phyloP scores from a whole-genome alignment of 164 flowering plant species.

The Vitis labrusca region DNA sequence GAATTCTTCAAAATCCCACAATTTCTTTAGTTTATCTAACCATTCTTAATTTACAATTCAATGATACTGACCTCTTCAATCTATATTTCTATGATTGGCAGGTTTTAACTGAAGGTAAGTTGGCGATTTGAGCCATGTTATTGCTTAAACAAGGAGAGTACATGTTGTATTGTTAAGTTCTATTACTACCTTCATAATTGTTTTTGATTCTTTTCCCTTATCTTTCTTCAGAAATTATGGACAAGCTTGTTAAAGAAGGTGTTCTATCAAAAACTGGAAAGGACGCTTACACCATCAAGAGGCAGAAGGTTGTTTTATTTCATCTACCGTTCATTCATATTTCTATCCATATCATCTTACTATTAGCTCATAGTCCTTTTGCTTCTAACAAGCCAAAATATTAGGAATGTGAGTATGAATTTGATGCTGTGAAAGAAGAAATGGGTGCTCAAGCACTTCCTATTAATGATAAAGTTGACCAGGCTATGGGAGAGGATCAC shows the following conservation, averaged over 20 bases:
- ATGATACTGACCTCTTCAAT: background rate
- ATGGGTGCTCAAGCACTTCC: constrained; percentile 29
- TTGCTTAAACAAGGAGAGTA: constrained; percentile 4
- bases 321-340: background rate
- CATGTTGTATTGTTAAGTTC: background rate
- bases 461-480: constrained; percentile 25
- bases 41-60: background rate
- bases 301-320: constrained; percentile 49
- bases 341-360: background rate
- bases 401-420: constrained; percentile 49
- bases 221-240: constrained; percentile 62
- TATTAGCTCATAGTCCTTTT: constrained; percentile 5
- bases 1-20: background rate
- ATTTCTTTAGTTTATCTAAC: background rate
- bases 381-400: background rate
- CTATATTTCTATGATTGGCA: constrained; percentile 30
- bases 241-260: constrained; percentile 65
- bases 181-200: background rate
- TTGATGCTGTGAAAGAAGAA: constrained; percentile 72
- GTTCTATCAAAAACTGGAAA: constrained; percentile 52
- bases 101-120: constrained; percentile 82
- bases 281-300: constrained; percentile 54
- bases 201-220: background rate
- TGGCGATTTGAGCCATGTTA: constrained; percentile 6
- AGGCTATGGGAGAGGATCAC: constrained; percentile 39